Percentiles rank a stretch among this genome's conserved stretches.
These are phyloP conservation scores for Aspergillus bertholletiae DNA, from an alignment of 495 filamentous ascomycete genomes.

Conservation along the genomic window DNA sequence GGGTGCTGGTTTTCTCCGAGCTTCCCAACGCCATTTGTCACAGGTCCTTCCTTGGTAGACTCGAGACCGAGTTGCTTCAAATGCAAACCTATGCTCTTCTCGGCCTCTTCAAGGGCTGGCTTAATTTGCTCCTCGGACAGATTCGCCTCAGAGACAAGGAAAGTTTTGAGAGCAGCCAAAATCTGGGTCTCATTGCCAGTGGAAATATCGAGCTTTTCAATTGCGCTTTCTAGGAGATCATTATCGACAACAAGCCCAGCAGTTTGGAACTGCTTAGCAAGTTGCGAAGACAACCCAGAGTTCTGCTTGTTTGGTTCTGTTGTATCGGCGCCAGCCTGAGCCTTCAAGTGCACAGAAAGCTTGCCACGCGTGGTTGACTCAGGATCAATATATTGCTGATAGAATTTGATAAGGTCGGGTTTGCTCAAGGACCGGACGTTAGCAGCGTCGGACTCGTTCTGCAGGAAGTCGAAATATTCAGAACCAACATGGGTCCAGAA, in stretches of 20 bases:
- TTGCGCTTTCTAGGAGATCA: conserved; percentile 37
- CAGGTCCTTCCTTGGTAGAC: conserved; percentile 13
- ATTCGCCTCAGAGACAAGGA: conserved; percentile 46
- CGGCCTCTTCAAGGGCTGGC: conserved; percentile 42
- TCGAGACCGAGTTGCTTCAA: conserved; percentile 39
- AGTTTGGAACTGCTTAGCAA: conserved; percentile 50
- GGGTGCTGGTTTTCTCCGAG: conserved; percentile 21
- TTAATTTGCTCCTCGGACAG: conserved; percentile 39
- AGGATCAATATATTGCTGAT: conserved; percentile 70
- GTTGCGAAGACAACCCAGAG: conserved; percentile 43
- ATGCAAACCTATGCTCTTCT: conserved; percentile 35
- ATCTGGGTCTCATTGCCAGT: conserved; percentile 41
- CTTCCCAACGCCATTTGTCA: conserved; percentile 31
- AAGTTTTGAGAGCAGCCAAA: conserved; percentile 39
- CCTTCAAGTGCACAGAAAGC: conserved; percentile 75
- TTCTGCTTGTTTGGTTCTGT: conserved; percentile 49
- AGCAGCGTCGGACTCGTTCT: conserved; percentile 73
- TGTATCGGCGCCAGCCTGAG: conserved; percentile 51
- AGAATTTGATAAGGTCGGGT: conserved; percentile 75
- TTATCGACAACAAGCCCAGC: conserved; percentile 44
- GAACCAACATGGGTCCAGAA: conserved; percentile 83
- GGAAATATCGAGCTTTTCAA: conserved; percentile 46
- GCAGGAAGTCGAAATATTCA: conserved; percentile 86
- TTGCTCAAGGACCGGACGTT: conserved; percentile 73
- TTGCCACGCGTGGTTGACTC: conserved; percentile 71